Evolutionary conservation across 2,329 filamentous ascomycete genomes (phyloP).

Genomic region (Ophiostoma perfectum): DNA sequence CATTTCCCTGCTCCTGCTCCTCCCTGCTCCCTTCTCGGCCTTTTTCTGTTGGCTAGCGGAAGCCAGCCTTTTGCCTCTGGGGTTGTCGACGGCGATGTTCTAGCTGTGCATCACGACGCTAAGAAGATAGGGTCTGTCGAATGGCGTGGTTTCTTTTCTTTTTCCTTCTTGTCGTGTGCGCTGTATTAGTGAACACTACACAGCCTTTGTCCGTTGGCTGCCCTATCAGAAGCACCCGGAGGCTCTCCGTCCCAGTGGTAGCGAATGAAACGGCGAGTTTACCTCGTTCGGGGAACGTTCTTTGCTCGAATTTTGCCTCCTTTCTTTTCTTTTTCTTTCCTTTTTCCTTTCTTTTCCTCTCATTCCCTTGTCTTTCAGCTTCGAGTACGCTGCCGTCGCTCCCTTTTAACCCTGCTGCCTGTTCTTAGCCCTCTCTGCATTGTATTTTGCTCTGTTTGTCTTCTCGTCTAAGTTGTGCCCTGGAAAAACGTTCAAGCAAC

Average conservation of each 20-base stretch:
- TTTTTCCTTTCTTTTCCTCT: background rate
- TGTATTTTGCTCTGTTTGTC: no score
- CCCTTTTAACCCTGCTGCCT: background rate
- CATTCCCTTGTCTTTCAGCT: background rate
- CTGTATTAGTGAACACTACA: no score
- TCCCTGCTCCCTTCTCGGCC: no score
- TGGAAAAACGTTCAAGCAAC: background rate
- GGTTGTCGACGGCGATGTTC: background rate
- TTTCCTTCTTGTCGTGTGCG: background rate
- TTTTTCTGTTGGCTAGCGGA: background rate
- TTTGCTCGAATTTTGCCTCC: background rate
- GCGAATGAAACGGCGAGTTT: background rate
- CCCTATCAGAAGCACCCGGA: background rate
- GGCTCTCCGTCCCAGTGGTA: conserved; percentile 2
- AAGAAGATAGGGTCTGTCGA: background rate
- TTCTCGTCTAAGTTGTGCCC: background rate
- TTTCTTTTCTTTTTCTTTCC: background rate
- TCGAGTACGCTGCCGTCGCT: no score
- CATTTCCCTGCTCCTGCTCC: no score
- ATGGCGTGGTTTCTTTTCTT: background rate
- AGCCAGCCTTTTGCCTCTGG: background rate
- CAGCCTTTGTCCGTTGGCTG: background rate
- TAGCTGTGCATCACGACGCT: background rate
- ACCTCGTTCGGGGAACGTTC: background rate
- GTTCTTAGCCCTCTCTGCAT: background rate